Conservation (phyloP, 148 eudicot species). For the Pouteria glomerata region DNA sequence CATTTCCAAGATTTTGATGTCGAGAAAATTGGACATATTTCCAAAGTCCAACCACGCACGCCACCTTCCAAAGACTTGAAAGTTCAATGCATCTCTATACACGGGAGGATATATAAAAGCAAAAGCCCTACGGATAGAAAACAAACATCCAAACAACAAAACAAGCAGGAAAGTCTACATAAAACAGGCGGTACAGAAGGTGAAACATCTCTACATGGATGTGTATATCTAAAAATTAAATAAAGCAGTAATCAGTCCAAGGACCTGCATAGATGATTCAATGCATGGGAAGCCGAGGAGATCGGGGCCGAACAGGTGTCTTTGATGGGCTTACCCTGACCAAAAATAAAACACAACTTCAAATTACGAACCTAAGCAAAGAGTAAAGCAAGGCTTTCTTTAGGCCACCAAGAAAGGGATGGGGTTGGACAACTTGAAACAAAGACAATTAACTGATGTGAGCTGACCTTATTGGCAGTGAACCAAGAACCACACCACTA, state of each 20-base stretch:
- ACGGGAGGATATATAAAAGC: too few species aligned
- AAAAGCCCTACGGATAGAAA: too few species aligned
- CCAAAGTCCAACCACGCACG: too few species aligned
- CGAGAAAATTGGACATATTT: too few species aligned
- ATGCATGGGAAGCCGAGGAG: neutral
- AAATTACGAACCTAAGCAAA: neutral
- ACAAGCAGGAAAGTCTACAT: neutral
- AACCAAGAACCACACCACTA: constrained; percentile 55
- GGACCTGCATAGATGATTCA: neutral
- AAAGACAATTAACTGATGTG: neutral
- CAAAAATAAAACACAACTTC: neutral
- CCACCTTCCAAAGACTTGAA: too few species aligned
- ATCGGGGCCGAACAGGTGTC: neutral
- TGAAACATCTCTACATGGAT: neutral
- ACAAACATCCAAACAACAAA: too few species aligned
- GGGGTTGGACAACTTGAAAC: neutral
- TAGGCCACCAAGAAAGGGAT: neutral
- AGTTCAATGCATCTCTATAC: too few species aligned
- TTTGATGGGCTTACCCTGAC: constrained; percentile 3
- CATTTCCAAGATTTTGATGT: too few species aligned
- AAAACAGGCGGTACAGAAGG: neutral
- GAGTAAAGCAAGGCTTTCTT: neutral
- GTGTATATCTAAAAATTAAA: neutral
- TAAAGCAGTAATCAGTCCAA: too few species aligned
- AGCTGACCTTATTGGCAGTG: constrained; percentile 46